Conservation (phyloP, 2,329 filamentous ascomycete species). For the Curvularia sp. region DNA sequence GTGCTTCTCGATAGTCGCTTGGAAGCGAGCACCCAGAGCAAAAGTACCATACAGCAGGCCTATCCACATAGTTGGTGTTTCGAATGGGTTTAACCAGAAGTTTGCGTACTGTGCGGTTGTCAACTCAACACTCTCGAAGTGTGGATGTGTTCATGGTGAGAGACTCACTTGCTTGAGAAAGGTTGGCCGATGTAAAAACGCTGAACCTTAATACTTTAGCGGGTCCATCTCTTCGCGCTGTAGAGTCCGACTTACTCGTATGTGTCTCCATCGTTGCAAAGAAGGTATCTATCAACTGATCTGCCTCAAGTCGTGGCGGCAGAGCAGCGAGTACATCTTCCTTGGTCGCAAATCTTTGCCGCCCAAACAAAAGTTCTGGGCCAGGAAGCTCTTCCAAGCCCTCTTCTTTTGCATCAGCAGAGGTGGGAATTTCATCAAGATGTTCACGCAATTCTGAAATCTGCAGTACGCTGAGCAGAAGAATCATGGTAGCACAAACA, state of each 20-base stretch:
- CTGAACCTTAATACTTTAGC: conserved; percentile 32
- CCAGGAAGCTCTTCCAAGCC: conserved; percentile 26
- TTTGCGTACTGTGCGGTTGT: conserved; percentile 46
- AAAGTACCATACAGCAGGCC: conserved; percentile 54
- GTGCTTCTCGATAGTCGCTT: conserved; percentile 25
- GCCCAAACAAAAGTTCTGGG: conserved; percentile 42
- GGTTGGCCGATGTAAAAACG: conserved; percentile 40
- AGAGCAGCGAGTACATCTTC: conserved; percentile 41
- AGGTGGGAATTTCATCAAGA: conserved; percentile 39
- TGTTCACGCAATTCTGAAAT: conserved; percentile 45
- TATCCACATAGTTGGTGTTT: conserved; percentile 53
- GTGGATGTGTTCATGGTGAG: no score
- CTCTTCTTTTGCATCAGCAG: conserved; percentile 25
- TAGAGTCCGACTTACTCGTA: conserved; percentile 26
- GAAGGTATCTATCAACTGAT: conserved; percentile 34
- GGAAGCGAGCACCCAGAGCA: conserved; percentile 37
- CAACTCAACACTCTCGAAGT: background rate
- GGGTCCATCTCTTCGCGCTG: background rate
- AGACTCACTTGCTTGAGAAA: conserved; percentile 36
- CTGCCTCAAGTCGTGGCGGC: conserved; percentile 35
- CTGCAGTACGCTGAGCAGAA: conserved; percentile 18
- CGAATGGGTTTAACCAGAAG: conserved; percentile 54
- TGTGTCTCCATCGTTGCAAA: conserved; percentile 40
- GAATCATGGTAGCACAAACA: background rate
- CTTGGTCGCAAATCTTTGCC: conserved; percentile 35